Conservation (phyloP, 768 basidiomycete genomes). For the Xerocomellus amylosporus region DNA sequence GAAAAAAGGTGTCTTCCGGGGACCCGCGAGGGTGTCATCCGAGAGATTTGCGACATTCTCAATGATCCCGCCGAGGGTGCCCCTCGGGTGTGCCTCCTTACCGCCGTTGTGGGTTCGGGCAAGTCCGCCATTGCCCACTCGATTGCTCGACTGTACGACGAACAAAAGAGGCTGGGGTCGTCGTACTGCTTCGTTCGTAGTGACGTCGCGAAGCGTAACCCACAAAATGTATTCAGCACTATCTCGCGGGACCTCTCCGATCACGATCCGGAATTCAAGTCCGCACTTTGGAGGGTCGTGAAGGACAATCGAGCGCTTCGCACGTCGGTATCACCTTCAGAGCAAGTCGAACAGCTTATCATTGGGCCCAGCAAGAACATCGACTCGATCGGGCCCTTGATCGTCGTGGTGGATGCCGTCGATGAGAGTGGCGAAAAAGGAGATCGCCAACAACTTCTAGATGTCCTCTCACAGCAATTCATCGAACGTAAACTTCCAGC, state of each 20-base stretch:
- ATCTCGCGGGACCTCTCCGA: constrained; percentile 31
- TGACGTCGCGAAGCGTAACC: constrained; percentile 8
- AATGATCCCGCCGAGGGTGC: too few species aligned
- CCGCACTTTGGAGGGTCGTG: neutral
- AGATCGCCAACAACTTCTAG: constrained; percentile 13
- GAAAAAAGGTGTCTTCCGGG: too few species aligned
- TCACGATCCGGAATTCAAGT: constrained; percentile 17
- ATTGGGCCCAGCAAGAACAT: constrained; percentile 21
- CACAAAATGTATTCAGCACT: constrained; percentile 11
- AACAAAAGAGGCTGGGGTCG: constrained; percentile 28
- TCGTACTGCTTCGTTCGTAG: constrained; percentile 26
- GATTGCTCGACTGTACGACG: constrained; percentile 22
- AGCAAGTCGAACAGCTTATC: constrained; percentile 28
- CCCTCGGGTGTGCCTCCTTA: constrained; percentile 26
- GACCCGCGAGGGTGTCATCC: too few species aligned
- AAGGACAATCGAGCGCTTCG: constrained; percentile 22
- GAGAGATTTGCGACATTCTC: too few species aligned
- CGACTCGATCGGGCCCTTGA: constrained; percentile 17
- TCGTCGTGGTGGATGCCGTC: constrained; percentile 21
- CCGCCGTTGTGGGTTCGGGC: constrained; percentile 25
- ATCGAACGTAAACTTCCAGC: too few species aligned
- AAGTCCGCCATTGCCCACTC: constrained; percentile 30
- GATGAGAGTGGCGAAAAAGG: constrained; percentile 18
- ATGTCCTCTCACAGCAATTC: neutral
- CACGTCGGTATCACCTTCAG: neutral